Percentiles rank a stretch among this genome's conserved stretches.
phyloP scores from a whole-genome alignment of 805 yeast species.

The Starmerella bombi region DNA sequence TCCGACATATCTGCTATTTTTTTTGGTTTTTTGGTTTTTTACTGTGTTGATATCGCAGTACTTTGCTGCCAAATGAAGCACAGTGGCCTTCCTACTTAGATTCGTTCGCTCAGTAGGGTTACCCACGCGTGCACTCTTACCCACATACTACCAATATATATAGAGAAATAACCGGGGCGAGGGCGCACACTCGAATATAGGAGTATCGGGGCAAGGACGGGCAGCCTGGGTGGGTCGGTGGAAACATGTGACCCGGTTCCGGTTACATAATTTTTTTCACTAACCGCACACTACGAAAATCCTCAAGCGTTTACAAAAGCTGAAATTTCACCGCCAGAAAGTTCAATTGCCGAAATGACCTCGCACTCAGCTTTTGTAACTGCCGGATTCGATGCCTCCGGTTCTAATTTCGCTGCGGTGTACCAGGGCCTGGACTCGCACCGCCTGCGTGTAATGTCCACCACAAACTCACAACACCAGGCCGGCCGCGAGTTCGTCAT shows the following conservation, averaged over 20 bases:
- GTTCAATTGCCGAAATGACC: slow-evolving; percentile 1
- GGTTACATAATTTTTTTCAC: slow-evolving; percentile 4
- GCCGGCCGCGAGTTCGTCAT: slow-evolving; percentile 36
- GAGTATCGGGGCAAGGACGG: too few relatives aligned
- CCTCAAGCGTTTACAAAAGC: neutral
- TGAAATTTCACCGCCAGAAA: slow-evolving; percentile 5
- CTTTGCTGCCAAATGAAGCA: too few relatives aligned
- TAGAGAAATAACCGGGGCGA: too few relatives aligned
- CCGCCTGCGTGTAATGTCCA: slow-evolving; percentile 39
- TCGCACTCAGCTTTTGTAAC: slow-evolving; percentile 13
- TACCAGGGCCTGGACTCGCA: slow-evolving; percentile 59
- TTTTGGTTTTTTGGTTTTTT: too few relatives aligned
- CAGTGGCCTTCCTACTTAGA: too few relatives aligned
- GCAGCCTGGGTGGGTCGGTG: too few relatives aligned
- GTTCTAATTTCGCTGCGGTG: slow-evolving; percentile 51
- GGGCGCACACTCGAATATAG: too few relatives aligned
- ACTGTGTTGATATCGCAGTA: too few relatives aligned
- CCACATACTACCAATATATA: too few relatives aligned
- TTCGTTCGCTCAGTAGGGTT: too few relatives aligned
- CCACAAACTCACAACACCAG: slow-evolving; percentile 32
- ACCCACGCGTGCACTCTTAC: too few relatives aligned
- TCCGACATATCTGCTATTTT: too few relatives aligned
- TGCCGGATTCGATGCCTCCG: slow-evolving; percentile 44
- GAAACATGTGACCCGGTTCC: neutral
- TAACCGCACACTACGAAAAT: neutral